Conservation (phyloP, 164 flowering plant species). For the Vitis labrusca region DNA sequence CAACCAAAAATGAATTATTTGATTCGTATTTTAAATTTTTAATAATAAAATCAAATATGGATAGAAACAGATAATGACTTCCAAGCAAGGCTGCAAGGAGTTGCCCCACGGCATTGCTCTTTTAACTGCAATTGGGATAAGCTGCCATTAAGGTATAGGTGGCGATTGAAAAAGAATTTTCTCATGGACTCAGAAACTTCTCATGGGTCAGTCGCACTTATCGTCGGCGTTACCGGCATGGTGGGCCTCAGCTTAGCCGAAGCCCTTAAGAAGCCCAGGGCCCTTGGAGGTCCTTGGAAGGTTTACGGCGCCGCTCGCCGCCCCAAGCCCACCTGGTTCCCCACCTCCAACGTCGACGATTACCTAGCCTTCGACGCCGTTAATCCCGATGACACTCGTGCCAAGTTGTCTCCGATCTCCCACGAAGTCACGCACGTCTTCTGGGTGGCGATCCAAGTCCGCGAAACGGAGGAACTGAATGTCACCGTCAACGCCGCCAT, state of each 20-base stretch:
- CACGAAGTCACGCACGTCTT: slow-evolving; percentile 36
- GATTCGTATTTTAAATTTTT: too few species aligned
- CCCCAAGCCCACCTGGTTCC: slow-evolving; percentile 33
- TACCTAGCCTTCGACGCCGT: slow-evolving; percentile 29
- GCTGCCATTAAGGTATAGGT: too few species aligned
- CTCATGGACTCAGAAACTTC: background rate
- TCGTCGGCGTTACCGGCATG: slow-evolving; percentile 51
- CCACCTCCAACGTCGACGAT: slow-evolving; percentile 21
- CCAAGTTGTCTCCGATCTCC: slow-evolving; percentile 21
- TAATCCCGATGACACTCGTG: slow-evolving; percentile 13
- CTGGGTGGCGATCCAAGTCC: slow-evolving; percentile 30
- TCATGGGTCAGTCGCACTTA: slow-evolving; percentile 22
- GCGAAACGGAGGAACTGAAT: slow-evolving; percentile 20
- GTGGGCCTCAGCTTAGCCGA: slow-evolving; percentile 35
- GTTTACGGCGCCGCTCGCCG: slow-evolving; percentile 38
- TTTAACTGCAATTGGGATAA: too few species aligned
- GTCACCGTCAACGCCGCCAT: slow-evolving; percentile 19
- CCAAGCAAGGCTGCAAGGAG: too few species aligned
- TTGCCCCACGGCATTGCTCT: too few species aligned
- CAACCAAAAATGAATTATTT: too few species aligned
- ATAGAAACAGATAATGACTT: too few species aligned
- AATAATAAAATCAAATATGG: too few species aligned
- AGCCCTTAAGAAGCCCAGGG: slow-evolving; percentile 27
- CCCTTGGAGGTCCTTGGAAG: slow-evolving; percentile 37
- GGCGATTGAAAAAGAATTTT: background rate